These are phyloP conservation scores for Exophiala calicioides DNA, from an alignment of 2,329 filamentous ascomycete species.

Conservation along the genomic window DNA sequence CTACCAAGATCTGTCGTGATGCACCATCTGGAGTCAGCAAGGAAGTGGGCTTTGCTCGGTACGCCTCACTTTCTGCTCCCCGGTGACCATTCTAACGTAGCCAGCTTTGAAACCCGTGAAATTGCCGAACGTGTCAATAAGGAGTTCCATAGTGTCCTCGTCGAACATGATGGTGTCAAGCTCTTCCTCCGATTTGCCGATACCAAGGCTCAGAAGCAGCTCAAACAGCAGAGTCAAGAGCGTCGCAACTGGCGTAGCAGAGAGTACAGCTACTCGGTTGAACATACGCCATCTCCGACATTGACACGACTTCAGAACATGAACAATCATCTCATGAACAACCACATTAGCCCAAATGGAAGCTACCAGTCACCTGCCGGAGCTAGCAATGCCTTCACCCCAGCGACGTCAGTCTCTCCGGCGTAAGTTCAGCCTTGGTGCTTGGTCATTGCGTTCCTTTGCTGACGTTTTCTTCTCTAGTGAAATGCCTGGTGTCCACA, in stretches of 20 bases:
- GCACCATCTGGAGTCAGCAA: conserved; percentile 83
- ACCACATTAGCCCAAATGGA: conserved; percentile 45
- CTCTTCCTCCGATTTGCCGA: conserved; percentile 96
- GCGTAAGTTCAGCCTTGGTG: conserved; percentile 40
- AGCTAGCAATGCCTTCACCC: conserved; percentile 46
- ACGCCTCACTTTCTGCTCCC: conserved; percentile 24
- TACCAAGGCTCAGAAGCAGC: conserved; percentile 91
- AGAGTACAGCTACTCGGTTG: conserved; percentile 73
- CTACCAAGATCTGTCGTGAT: conserved; percentile 92
- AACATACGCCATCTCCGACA: conserved; percentile 49
- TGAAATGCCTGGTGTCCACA: conserved; percentile 44
- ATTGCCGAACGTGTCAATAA: conserved; percentile 87
- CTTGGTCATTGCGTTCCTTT: background rate
- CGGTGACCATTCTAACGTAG: conserved; percentile 21
- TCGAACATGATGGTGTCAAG: conserved; percentile 76
- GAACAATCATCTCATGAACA: no score
- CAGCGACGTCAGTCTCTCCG: conserved; percentile 52
- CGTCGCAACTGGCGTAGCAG: conserved; percentile 94
- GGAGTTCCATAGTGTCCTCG: conserved; percentile 76
- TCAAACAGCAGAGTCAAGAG: conserved; percentile 94
- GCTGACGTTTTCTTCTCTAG: conserved; percentile 35
- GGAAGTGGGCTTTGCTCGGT: conserved; percentile 97
- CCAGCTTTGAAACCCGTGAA: conserved; percentile 83
- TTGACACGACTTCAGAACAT: conserved; percentile 44
- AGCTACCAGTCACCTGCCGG: conserved; percentile 47